Evolutionary conservation across 345 rosid genomes (phyloP), one percentile per base, ranked within the genome.

Genomic region (Rhodomyrtus tomentosa): DNA sequence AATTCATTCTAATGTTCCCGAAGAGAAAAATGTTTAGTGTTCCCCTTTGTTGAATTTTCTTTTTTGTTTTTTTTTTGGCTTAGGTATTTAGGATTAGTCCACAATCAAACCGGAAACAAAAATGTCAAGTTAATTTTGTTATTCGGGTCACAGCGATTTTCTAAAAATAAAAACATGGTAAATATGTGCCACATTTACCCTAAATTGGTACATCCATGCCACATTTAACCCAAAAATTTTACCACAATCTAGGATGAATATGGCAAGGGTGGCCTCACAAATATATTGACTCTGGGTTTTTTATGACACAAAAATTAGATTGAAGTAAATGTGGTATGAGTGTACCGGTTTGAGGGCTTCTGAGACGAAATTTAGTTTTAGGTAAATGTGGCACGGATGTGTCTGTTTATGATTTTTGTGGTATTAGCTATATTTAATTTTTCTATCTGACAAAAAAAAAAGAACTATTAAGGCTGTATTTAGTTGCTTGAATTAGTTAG

Each of bases 211-310:
- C 2, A 0, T 3, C 18, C 15, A 0, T 59, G 5, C 16, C 73
- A 59, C 15, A 59, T 59, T 59, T 15, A 15, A 15, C 8, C 1
- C 1, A 12, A 56, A 56, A n/a, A 56, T n/a, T 56, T 5, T n/a
- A 56, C 27, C 36, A 56, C 0, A 56, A 48, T 48, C 20, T 52
- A 16, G 55, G 55, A 6, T 18, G 20, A 52, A 52, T 50, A 52
- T 52, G 22, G 22, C 22, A 52, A 2, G 8, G 8, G 20, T 52
- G 22, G 36, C 9, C 1, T 2, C 0, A 6, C 0, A 0, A 0
- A 4, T 0, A 29, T 29, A 29, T 0, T 29, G 7, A 10, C 6
- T 59, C 14, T 5, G 11, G 42, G 18, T 62, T 32, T 59, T 62
- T 32, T 32, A 32, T 7, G 12, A 4, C 0, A 16, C 74, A 62